phyloP scores from a whole-genome alignment of 2,329 filamentous ascomycete species.

The Chaetomiaceae sp. region DNA sequence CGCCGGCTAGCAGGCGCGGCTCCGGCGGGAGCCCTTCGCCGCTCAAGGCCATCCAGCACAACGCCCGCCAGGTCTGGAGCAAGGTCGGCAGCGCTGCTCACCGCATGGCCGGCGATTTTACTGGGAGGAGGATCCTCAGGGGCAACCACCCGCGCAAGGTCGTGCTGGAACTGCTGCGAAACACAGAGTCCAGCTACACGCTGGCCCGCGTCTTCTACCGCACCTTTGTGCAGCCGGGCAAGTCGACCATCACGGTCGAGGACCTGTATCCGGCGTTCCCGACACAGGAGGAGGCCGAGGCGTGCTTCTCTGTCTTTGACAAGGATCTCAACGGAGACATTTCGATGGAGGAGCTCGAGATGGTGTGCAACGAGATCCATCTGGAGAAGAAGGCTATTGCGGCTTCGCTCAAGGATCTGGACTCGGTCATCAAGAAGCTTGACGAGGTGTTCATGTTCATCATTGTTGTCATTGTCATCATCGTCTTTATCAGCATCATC shows the following conservation, averaged over 20 bases:
- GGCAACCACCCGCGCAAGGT: conserved; percentile 81
- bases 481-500: conserved; percentile 85
- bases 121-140: conserved; percentile 62
- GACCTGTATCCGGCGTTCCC: conserved; percentile 77
- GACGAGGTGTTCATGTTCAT: conserved; percentile 87
- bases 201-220: conserved; percentile 84
- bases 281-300: conserved; percentile 79
- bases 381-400: conserved; percentile 94
- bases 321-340: conserved; percentile 97
- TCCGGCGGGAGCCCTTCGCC: conserved; percentile 67
- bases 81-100: conserved; percentile 83
- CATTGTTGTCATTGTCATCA: conserved; percentile 71
- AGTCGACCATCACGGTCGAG: conserved; percentile 71
- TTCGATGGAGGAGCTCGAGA: conserved; percentile 89
- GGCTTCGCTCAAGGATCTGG: conserved; percentile 88
- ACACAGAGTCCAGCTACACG: conserved; percentile 70
- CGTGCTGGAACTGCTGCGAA: conserved; percentile 70
- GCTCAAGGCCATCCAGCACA: conserved; percentile 65
- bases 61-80: conserved; percentile 68
- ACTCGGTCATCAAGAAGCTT: conserved; percentile 87
- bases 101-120: conserved; percentile 86
- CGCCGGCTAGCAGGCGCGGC: conserved; percentile 29
- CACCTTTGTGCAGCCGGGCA: conserved; percentile 70
- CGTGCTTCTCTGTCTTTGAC: conserved; percentile 88
- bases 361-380: conserved; percentile 89